Conservation (phyloP, 2,329 filamentous ascomycete species). For the Leptographium procerum region DNA sequence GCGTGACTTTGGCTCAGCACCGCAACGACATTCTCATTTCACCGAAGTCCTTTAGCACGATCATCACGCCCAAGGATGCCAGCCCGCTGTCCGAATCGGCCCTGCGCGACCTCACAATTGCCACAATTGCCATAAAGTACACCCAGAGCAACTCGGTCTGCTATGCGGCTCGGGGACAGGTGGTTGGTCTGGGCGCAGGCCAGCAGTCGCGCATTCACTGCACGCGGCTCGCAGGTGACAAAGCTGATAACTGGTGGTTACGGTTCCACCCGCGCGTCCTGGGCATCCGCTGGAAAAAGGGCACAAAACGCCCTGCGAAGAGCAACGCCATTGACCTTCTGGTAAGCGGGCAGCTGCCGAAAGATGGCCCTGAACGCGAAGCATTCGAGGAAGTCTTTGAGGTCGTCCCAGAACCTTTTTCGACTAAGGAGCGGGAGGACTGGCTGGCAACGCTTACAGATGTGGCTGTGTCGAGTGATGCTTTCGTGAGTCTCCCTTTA, state of each 20-base stretch:
- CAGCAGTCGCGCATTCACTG: constrained; percentile 98
- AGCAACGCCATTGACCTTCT: constrained; percentile 96
- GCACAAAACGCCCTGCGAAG: constrained; percentile 92
- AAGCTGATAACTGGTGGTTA: constrained; percentile 99
- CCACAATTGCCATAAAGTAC: constrained; percentile 96
- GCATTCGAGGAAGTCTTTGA: constrained; percentile 86
- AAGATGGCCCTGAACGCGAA: constrained; percentile 70
- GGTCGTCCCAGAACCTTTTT: constrained; percentile 73
- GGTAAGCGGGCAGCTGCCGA: constrained; percentile 80
- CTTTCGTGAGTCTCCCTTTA: constrained; percentile 58
- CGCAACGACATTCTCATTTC: constrained; percentile 86
- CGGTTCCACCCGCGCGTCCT: constrained; percentile 89
- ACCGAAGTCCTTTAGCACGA: constrained; percentile 71
- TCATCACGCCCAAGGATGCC: constrained; percentile 77
- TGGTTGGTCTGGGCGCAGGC: constrained; percentile 87
- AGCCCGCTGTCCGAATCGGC: constrained; percentile 65
- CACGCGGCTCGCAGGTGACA: constrained; percentile 92
- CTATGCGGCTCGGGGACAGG: constrained; percentile 88
- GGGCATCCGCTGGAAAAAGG: constrained; percentile 91
- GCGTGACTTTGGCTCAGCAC: constrained; percentile 76
- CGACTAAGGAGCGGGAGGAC: constrained; percentile 67
- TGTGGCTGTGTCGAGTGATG: constrained; percentile 85
- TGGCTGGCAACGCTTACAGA: constrained; percentile 76
- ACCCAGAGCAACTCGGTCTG: constrained; percentile 99
- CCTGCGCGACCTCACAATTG: constrained; percentile 80